Conservation (phyloP, 2,329 filamentous ascomycete genomes). For the Fusarium devonianum region DNA sequence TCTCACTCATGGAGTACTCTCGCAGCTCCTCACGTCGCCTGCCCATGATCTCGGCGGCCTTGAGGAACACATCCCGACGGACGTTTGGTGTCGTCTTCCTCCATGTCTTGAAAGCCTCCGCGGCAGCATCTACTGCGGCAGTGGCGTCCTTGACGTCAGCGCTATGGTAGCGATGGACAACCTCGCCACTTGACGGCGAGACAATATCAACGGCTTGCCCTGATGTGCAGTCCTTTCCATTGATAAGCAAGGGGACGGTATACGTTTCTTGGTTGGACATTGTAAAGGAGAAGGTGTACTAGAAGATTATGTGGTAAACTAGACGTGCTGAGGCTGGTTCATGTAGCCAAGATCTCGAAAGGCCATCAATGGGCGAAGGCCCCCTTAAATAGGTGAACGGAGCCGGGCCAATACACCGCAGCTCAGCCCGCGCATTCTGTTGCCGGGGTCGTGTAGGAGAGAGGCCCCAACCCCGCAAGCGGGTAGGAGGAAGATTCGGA, state of each 20-base stretch:
- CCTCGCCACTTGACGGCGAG: slow-evolving; percentile 60
- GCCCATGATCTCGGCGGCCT: slow-evolving; percentile 70
- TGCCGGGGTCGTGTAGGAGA: too few species aligned
- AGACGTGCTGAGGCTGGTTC: neutral
- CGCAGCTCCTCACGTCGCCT: slow-evolving; percentile 66
- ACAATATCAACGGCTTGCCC: slow-evolving; percentile 61
- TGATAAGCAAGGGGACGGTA: slow-evolving; percentile 53
- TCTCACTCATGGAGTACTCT: slow-evolving; percentile 64
- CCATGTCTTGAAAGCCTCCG: slow-evolving; percentile 76
- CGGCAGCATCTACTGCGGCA: slow-evolving; percentile 60
- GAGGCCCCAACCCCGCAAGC: slow-evolving; percentile 25
- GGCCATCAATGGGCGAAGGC: neutral
- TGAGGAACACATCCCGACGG: slow-evolving; percentile 74
- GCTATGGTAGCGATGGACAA: slow-evolving; percentile 64
- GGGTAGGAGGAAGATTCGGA: slow-evolving; percentile 17
- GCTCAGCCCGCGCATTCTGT: neutral
- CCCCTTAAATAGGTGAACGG: slow-evolving; percentile 25
- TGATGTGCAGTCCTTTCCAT: slow-evolving; percentile 54
- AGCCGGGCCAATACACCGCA: neutral
- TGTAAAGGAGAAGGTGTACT: slow-evolving; percentile 13
- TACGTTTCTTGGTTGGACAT: slow-evolving; percentile 30
- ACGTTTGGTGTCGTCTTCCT: slow-evolving; percentile 63
- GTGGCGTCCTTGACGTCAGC: slow-evolving; percentile 64
- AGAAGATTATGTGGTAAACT: neutral
- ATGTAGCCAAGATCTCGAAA: neutral